Evolutionary conservation across 345 rosid species (phyloP).

Genomic region (Acer negundo): DNA sequence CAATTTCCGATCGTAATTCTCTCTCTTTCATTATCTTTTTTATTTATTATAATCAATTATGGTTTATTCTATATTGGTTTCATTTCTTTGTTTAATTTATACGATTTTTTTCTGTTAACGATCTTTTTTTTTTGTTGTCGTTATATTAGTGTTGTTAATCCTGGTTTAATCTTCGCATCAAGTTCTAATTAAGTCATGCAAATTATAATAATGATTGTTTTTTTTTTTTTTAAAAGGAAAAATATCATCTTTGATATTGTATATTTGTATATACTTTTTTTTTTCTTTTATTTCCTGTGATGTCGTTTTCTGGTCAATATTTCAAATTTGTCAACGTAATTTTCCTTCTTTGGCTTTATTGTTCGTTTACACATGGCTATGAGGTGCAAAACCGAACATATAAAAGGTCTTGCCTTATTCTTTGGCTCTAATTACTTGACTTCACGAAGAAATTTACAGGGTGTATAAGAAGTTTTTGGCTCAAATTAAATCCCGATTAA

Average conservation of each 20-base stretch:
- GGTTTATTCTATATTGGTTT: neutral
- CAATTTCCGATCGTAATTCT: slow-evolving; percentile 41
- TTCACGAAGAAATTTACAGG: neutral
- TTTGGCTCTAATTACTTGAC: slow-evolving; percentile 8
- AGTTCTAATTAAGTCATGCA: neutral
- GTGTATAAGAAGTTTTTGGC: too few species aligned
- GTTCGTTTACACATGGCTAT: neutral
- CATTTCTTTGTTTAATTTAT: neutral
- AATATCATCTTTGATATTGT: neutral
- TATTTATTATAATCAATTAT: neutral
- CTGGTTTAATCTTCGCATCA: neutral
- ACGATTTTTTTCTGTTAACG: neutral
- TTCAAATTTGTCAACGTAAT: neutral
- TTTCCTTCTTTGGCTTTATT: slow-evolving; percentile 1
- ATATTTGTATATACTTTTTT: neutral
- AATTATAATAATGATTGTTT: neutral
- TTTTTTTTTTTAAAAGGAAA: neutral
- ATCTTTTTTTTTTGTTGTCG: too few species aligned
- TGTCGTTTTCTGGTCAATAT: slow-evolving; percentile 20
- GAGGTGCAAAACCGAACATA: neutral
- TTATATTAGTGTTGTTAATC: neutral
- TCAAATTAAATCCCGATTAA: too few species aligned
- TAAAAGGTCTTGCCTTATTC: slow-evolving; percentile 9
- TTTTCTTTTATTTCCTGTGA: neutral
- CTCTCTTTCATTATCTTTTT: neutral